Evolutionary conservation across 2,329 filamentous ascomycete genomes (phyloP).

Genomic region (Colletotrichum sp.): DNA sequence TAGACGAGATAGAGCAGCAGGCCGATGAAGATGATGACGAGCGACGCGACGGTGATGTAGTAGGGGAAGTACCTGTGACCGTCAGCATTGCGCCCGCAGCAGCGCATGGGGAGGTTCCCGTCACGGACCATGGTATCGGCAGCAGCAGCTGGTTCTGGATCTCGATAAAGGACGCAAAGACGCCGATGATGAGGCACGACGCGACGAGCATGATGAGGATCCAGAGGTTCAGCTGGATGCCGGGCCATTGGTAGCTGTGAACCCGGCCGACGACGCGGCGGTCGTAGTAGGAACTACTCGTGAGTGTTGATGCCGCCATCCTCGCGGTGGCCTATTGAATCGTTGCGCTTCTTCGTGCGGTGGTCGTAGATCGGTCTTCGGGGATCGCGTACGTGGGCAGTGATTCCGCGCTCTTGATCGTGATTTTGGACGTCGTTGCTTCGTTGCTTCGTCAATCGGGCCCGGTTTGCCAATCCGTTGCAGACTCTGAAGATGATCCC

Average conservation of each 20-base stretch:
- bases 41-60: slow-evolving; percentile 61
- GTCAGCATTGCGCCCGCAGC: background rate
- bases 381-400: background rate
- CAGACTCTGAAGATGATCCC: background rate
- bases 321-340: background rate
- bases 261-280: slow-evolving; percentile 48
- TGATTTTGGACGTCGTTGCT: background rate
- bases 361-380: background rate
- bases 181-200: slow-evolving; percentile 63
- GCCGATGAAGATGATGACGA: slow-evolving; percentile 71
- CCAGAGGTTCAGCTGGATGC: slow-evolving; percentile 71
- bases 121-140: slow-evolving; percentile 62
- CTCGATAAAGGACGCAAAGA: slow-evolving; percentile 64
- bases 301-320: slow-evolving; percentile 39
- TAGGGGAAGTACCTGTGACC: slow-evolving; percentile 68
- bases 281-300: slow-evolving; percentile 48
- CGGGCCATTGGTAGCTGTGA: slow-evolving; percentile 72
- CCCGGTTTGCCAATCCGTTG: background rate
- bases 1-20: slow-evolving; percentile 68
- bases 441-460: background rate
- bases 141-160: slow-evolving; percentile 61
- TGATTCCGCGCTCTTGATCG: background rate
- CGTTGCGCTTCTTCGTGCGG: background rate
- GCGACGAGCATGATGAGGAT: slow-evolving; percentile 69
- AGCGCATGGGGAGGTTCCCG: background rate